These are phyloP conservation scores for Colletotrichum navitas DNA, from an alignment of 2,329 filamentous ascomycete species.

Conservation along the genomic window DNA sequence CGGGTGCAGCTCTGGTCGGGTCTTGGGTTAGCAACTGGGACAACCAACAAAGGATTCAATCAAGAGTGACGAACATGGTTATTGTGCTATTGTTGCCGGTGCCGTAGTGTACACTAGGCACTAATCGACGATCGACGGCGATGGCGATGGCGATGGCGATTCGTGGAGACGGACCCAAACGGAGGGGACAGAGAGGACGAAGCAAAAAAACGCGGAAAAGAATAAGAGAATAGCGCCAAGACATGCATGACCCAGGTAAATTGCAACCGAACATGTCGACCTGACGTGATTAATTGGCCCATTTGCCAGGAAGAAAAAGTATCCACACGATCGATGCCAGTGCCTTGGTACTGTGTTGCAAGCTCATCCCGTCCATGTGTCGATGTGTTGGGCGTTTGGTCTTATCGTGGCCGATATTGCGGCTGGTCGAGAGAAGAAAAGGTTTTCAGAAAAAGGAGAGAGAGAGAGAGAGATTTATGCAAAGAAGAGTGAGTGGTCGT, in stretches of 20 bases:
- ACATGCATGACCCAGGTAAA: constrained; percentile 34
- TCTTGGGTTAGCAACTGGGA: neutral
- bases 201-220: neutral
- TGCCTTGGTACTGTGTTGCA: neutral
- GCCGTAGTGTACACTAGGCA: no score
- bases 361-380: constrained; percentile 1
- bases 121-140: neutral
- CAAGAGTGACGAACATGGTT: neutral
- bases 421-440: neutral
- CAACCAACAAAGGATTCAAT: neutral
- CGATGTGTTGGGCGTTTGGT: neutral
- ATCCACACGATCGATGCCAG: neutral
- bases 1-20: no score
- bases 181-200: neutral
- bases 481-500: neutral
- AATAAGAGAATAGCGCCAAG: neutral
- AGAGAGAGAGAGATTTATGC: neutral
- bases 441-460: neutral
- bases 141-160: neutral
- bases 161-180: neutral
- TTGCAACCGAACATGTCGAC: constrained; percentile 36
- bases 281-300: constrained; percentile 38
- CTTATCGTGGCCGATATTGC: neutral
- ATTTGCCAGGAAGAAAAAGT: constrained; percentile 21
- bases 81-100: no score